phyloP scores from a whole-genome alignment of 495 filamentous ascomycete genomes.

The Aspergillus cristatus region DNA sequence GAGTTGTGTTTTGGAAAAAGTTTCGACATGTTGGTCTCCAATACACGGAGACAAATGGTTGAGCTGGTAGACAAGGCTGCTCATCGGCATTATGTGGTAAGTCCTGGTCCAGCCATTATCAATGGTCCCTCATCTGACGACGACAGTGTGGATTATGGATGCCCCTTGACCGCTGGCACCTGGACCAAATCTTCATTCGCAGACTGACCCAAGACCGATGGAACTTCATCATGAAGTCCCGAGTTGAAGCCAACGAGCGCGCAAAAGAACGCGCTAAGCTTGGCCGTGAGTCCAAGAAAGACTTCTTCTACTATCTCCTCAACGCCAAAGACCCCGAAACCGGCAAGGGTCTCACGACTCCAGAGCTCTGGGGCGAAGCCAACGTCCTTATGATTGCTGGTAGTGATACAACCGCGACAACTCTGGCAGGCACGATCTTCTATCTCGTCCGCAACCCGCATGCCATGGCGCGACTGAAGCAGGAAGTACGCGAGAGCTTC shows the following conservation, averaged over 20 bases:
- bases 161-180: slow-evolving; percentile 41
- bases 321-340: slow-evolving; percentile 50
- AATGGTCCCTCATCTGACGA: not conserved
- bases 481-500: slow-evolving; percentile 48
- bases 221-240: slow-evolving; percentile 53
- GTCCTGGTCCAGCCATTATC: slow-evolving; percentile 6
- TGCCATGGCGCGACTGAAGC: slow-evolving; percentile 31
- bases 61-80: slow-evolving; percentile 43
- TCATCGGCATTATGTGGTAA: slow-evolving; percentile 44
- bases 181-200: slow-evolving; percentile 52
- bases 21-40: slow-evolving; percentile 48
- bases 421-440: slow-evolving; percentile 50
- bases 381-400: slow-evolving; percentile 53
- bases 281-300: slow-evolving; percentile 51
- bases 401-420: slow-evolving; percentile 50
- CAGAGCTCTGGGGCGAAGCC: slow-evolving; percentile 63
- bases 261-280: slow-evolving; percentile 37
- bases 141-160: slow-evolving; percentile 51
- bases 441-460: slow-evolving; percentile 47
- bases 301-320: slow-evolving; percentile 53
- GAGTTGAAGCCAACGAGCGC: slow-evolving; percentile 45
- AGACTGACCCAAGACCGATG: slow-evolving; percentile 46
- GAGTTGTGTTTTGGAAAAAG: slow-evolving; percentile 46
- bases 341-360: slow-evolving; percentile 53
- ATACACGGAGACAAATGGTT: slow-evolving; percentile 32